These are phyloP conservation scores for Circinella minor DNA, from an alignment of 371 early-diverging fungal genomes.

Conservation along the genomic window DNA sequence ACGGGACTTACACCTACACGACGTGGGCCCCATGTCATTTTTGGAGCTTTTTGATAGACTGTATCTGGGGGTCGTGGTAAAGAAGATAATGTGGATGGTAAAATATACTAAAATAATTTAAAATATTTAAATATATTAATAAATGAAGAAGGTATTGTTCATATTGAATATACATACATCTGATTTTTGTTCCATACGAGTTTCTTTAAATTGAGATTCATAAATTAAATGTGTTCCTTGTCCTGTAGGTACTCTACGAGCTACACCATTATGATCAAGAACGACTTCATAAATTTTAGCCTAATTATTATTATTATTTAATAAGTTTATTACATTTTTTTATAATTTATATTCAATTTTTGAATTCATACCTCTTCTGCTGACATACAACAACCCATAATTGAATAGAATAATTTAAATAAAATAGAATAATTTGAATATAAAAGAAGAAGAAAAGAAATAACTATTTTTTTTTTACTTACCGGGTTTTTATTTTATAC, in stretches of 20 bases:
- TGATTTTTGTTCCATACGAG: constrained; percentile 19
- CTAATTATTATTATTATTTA: constrained; percentile 21
- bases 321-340: no score
- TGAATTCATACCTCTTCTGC: not conserved
- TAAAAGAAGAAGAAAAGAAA: not conserved
- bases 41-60: constrained; percentile 14
- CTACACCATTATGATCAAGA: constrained; percentile 47
- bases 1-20: constrained; percentile 13
- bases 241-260: constrained; percentile 48
- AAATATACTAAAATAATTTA: not conserved
- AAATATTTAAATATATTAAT: not conserved
- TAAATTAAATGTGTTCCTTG: constrained; percentile 54
- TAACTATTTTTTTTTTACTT: not conserved
- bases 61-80: constrained; percentile 14
- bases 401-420: not conserved
- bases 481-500: not conserved
- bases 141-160: not conserved
- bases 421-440: not conserved
- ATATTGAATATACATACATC: not conserved
- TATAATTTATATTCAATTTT: no score
- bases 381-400: constrained; percentile 9
- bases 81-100: constrained; percentile 13
- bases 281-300: constrained; percentile 50
- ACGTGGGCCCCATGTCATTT: constrained; percentile 13
- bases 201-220: constrained; percentile 42